Evolutionary conservation across 352 stramenopile species (phyloP), one percentile per base, ranked within the genome.

Genomic region (Phytophthora crassamura): DNA sequence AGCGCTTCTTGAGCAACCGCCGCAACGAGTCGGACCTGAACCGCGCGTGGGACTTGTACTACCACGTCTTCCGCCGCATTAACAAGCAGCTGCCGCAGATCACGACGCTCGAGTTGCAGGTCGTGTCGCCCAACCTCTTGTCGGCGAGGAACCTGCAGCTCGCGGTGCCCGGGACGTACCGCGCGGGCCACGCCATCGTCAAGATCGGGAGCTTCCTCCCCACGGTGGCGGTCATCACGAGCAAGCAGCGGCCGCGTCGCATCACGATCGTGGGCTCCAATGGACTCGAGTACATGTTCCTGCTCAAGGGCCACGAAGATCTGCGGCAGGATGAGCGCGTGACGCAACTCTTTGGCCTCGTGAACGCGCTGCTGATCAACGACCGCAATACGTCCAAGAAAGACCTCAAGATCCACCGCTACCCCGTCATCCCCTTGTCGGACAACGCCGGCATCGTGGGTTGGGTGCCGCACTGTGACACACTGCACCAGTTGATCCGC

Each of bases 291-390:
- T 99, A 99, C 86, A 92, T 98, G 60, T 99, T 99, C 67, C 77
- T 99, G 45, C 85, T 99, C 1, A 99, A 99, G 78, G 98, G 98
- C 14, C 96, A 99, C 70, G 98, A 99, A 77, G 98, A 99, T 84
- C 74, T 99, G 46, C 80, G 98, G 16, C 98, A 99, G 78, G 98
- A 99, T 70, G 98, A 99, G 76, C 86, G 97, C 20, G 97, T 99
- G 36, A 99, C 99, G 87, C 98, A 99, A 75, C 76, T 99, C 0
- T 99, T 99, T 77, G 98, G 97, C 4, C 85, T 99, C n/a, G 97
- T 99, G 41, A 99, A 99, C 80, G 97, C 96, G 12, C 81, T 99
- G 50, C 71, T 99, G 35, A 96, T 97, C 53, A 98, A 98, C 67
- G 97, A 99, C 60, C 75, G 94, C 15, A 87, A 93, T 38, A 99